Conservation (phyloP, 257 asterid species). For the Scutellaria minor region DNA sequence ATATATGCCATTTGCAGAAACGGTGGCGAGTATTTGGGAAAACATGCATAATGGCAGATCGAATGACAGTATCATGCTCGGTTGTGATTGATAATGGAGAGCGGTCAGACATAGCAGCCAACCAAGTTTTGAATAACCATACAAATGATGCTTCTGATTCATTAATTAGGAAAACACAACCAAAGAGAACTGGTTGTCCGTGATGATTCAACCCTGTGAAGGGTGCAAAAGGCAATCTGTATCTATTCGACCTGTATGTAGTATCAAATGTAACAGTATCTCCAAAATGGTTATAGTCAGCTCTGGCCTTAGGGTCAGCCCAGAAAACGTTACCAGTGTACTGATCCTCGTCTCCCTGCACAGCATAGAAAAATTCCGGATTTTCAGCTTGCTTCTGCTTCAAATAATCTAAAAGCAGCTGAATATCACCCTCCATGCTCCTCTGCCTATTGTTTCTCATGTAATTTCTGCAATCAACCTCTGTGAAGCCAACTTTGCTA, state of each 20-base stretch:
- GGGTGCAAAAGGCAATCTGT: conserved; percentile 91
- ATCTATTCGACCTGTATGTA: conserved; percentile 93
- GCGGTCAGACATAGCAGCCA: conserved; percentile 78
- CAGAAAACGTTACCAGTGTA: conserved; percentile 81
- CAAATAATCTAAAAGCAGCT: conserved; percentile 84
- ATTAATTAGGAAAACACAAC: conserved; percentile 87
- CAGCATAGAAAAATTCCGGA: conserved; percentile 73
- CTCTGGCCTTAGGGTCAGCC: conserved; percentile 84
- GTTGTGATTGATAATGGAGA: conserved; percentile 88
- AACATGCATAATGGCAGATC: conserved; percentile 77
- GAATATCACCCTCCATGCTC: conserved; percentile 94
- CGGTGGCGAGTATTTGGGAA: conserved; percentile 85
- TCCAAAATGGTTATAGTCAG: conserved; percentile 78
- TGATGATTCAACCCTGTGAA: conserved; percentile 97
- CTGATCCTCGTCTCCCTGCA: conserved; percentile 88
- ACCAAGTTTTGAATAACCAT: conserved; percentile 94
- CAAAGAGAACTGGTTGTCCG: conserved; percentile 92
- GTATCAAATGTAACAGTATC: conserved; percentile 96
- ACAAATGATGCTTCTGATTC: conserved; percentile 89
- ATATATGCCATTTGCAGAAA: conserved; percentile 97
- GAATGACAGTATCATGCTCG: conserved; percentile 78
- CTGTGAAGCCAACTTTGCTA: conserved; percentile 95
- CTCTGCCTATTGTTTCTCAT: conserved; percentile 86
- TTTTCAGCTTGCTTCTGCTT: conserved; percentile 78
- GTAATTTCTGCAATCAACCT: conserved; percentile 96